These are phyloP conservation scores for Jacaranda copaia DNA, from an alignment of 257 asterid species.

Conservation along the genomic window DNA sequence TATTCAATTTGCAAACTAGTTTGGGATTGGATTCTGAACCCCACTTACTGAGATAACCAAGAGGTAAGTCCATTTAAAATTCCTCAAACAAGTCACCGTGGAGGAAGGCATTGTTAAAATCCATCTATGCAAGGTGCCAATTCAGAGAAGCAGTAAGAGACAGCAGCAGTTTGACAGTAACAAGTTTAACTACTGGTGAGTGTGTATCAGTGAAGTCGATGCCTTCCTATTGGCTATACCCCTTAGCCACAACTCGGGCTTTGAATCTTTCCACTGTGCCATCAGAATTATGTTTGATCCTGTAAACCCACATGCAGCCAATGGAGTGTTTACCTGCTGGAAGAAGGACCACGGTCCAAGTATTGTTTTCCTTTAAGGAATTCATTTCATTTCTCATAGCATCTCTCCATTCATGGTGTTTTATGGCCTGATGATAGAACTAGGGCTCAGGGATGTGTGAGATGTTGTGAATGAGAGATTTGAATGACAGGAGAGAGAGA, in stretches of 20 bases:
- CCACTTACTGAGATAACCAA: background rate
- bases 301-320: background rate
- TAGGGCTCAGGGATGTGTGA: background rate
- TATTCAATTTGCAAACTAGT: too few relatives aligned
- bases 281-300: background rate
- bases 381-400: background rate
- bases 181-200: background rate
- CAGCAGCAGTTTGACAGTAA: background rate
- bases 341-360: background rate
- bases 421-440: background rate
- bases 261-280: background rate
- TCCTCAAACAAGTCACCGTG: background rate
- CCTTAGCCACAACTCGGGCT: background rate
- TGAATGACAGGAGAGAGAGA: background rate
- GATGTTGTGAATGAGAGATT: background rate
- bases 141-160: background rate
- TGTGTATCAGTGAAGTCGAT: background rate
- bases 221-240: slow-evolving; percentile 3
- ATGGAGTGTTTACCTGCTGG: background rate
- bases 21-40: background rate
- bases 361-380: background rate
- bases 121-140: background rate
- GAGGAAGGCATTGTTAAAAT: background rate
- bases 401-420: background rate
- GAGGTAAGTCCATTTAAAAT: background rate